Percentiles rank a stretch among this genome's conserved stretches.
phyloP scores from a whole-genome alignment of 2,329 filamentous ascomycete species.

The Verticillium dahliae region DNA sequence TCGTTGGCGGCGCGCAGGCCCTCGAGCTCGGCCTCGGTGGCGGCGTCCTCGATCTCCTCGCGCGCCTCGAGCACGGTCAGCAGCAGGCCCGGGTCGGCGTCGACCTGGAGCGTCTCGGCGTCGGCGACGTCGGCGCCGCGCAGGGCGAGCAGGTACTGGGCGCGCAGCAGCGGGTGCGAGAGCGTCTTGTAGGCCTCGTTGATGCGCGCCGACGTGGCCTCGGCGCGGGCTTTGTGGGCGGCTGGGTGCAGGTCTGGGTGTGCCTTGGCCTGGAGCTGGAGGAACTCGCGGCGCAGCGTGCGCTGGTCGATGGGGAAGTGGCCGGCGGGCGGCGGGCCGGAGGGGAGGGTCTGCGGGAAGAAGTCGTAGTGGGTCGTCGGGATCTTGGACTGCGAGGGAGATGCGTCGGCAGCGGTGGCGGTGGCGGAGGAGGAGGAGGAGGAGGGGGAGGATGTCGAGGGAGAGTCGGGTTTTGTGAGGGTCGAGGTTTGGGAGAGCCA shows the following conservation, averaged over 20 bases:
- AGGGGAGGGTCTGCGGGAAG: slow-evolving; percentile 73
- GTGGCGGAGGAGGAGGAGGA: neutral
- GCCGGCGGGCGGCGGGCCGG: slow-evolving; percentile 70
- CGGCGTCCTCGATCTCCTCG: slow-evolving; percentile 67
- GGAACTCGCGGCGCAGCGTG: slow-evolving; percentile 75
- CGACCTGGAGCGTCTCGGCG: slow-evolving; percentile 68
- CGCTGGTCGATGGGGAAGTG: slow-evolving; percentile 68
- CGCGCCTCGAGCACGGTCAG: slow-evolving; percentile 75
- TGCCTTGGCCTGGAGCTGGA: slow-evolving; percentile 69
- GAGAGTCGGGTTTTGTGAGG: slow-evolving; percentile 2
- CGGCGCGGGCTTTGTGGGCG: slow-evolving; percentile 53
- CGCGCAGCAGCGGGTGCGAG: slow-evolving; percentile 67
- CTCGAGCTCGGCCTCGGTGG: slow-evolving; percentile 57
- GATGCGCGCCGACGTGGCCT: slow-evolving; percentile 73
- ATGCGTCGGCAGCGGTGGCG: too few relatives aligned
- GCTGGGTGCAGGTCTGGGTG: slow-evolving; percentile 65
- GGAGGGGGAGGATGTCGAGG: neutral
- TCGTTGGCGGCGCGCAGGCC: slow-evolving; percentile 61
- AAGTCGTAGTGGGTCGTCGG: slow-evolving; percentile 70
- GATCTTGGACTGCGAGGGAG: neutral
- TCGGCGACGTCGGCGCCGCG: slow-evolving; percentile 71
- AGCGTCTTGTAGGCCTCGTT: slow-evolving; percentile 92
- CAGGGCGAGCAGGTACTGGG: slow-evolving; percentile 79
- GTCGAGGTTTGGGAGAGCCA: slow-evolving; percentile 6
- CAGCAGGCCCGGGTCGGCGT: slow-evolving; percentile 63